Evolutionary conservation across 345 rosid genomes (phyloP).

Genomic region (Bruguiera sexangula): DNA sequence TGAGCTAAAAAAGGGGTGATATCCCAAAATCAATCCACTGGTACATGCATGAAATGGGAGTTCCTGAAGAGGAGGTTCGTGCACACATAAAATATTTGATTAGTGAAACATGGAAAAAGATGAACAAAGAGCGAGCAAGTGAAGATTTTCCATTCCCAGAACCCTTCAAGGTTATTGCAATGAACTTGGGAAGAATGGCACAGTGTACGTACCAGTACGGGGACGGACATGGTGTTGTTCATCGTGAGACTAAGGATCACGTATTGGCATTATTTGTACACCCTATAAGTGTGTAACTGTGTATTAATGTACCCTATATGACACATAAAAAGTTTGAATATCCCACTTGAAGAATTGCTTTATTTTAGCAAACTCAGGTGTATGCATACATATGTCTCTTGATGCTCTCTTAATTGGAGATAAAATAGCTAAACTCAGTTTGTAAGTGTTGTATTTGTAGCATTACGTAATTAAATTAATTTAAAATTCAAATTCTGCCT

Average conservation of each 20-base stretch:
- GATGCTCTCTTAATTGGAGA: too few species aligned
- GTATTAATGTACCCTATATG: too few species aligned
- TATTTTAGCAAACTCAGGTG: too few species aligned
- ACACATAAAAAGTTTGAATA: too few species aligned
- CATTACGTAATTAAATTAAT: too few species aligned
- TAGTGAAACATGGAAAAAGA: conserved; percentile 32
- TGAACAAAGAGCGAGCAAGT: conserved; percentile 18
- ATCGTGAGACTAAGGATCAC: neutral
- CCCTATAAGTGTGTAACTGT: conserved; percentile 25
- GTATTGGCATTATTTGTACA: neutral
- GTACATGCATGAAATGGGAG: conserved; percentile 36
- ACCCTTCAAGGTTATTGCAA: conserved; percentile 6
- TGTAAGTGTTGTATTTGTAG: too few species aligned
- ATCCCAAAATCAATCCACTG: conserved; percentile 28
- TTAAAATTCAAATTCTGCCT: too few species aligned
- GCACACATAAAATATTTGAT: conserved; percentile 24
- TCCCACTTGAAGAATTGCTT: too few species aligned
- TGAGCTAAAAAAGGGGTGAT: conserved; percentile 33
- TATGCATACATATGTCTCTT: too few species aligned
- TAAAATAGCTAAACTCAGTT: too few species aligned
- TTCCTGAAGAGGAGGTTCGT: conserved; percentile 27
- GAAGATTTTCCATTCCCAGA: neutral
- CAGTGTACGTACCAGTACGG: conserved; percentile 29
- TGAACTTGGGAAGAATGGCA: conserved; percentile 35
- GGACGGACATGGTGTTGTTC: neutral